These are phyloP conservation scores for Clitoria ternatea DNA, from an alignment of 306 rosid species.

Conservation along the genomic window DNA sequence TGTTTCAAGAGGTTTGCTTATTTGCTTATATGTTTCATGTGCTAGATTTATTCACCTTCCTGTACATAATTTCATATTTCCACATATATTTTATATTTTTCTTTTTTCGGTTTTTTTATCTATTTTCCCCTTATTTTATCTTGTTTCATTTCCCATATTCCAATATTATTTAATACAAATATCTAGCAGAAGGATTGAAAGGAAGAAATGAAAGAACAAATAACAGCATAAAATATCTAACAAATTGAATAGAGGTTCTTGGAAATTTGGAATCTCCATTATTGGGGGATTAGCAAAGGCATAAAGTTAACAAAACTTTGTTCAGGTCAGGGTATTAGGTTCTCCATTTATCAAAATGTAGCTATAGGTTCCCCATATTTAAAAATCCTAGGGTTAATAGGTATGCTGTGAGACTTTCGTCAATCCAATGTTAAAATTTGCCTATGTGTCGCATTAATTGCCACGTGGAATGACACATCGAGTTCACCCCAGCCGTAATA, in stretches of 20 bases:
- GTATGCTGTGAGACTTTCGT: no score
- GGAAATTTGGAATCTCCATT: background rate
- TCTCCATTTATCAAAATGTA: no score
- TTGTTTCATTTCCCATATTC: background rate
- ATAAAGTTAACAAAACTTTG: constrained; percentile 22
- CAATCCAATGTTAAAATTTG: no score
- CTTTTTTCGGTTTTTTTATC: background rate
- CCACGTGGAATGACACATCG: no score
- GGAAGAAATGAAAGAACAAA: background rate
- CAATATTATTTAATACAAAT: background rate
- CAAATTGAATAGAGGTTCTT: background rate
- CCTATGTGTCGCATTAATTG: no score
- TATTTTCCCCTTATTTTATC: background rate
- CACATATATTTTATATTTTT: background rate
- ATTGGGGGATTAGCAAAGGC: background rate
- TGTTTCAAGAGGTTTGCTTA: background rate
- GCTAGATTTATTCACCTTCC: background rate
- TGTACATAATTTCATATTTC: background rate
- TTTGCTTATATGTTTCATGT: background rate
- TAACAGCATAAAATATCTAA: background rate
- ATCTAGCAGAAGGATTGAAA: background rate
- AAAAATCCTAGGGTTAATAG: no score
- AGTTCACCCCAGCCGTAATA: no score
- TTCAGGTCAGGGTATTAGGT: no score
- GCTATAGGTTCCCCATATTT: no score